Percentiles rank a stretch among this genome's conserved stretches.
Evolutionary conservation across 352 stramenopile species (phyloP).

Genomic region (Phytopythium boreale): DNA sequence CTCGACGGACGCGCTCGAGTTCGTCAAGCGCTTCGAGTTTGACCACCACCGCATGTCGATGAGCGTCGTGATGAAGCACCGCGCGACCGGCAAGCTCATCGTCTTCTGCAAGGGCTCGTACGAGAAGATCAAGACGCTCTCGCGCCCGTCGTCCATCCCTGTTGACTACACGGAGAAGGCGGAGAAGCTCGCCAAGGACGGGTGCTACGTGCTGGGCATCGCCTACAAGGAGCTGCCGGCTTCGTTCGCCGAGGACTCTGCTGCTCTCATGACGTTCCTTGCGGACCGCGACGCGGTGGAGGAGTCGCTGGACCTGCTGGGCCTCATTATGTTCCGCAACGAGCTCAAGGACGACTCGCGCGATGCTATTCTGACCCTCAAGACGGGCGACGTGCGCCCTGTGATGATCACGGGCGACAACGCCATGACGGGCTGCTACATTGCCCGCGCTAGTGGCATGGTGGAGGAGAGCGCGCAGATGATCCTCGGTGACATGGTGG

Average conservation of each 20-base stretch:
- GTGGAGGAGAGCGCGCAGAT: slow-evolving; percentile 39
- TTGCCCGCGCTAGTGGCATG: slow-evolving; percentile 67
- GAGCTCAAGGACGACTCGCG: slow-evolving; percentile 82
- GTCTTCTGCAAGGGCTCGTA: slow-evolving; percentile 91
- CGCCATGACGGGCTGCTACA: slow-evolving; percentile 75
- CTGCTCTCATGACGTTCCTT: slow-evolving; percentile 33
- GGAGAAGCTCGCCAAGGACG: slow-evolving; percentile 63
- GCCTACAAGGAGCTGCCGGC: slow-evolving; percentile 54
- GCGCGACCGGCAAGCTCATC: slow-evolving; percentile 42
- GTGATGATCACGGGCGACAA: slow-evolving; percentile 92
- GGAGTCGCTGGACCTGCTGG: slow-evolving; percentile 61
- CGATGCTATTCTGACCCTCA: slow-evolving; percentile 75
- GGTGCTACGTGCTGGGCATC: slow-evolving; percentile 89
- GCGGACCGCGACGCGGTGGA: slow-evolving; percentile 77
- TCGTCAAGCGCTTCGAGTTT: slow-evolving; percentile 92
- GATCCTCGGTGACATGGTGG: slow-evolving; percentile 61
- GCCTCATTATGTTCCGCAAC: slow-evolving; percentile 90
- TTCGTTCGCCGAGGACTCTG: slow-evolving; percentile 20
- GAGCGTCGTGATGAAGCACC: slow-evolving; percentile 82
- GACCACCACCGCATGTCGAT: slow-evolving; percentile 91
- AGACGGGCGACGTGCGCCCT: slow-evolving; percentile 63
- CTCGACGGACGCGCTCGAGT: slow-evolving; percentile 43
- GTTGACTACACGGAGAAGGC: slow-evolving; percentile 63
- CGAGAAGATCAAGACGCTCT: slow-evolving; percentile 79
- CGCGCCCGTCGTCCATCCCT: slow-evolving; percentile 46